phyloP scores from a whole-genome alignment of 2,329 filamentous ascomycete genomes.

The Colletotrichum euphorbiae region DNA sequence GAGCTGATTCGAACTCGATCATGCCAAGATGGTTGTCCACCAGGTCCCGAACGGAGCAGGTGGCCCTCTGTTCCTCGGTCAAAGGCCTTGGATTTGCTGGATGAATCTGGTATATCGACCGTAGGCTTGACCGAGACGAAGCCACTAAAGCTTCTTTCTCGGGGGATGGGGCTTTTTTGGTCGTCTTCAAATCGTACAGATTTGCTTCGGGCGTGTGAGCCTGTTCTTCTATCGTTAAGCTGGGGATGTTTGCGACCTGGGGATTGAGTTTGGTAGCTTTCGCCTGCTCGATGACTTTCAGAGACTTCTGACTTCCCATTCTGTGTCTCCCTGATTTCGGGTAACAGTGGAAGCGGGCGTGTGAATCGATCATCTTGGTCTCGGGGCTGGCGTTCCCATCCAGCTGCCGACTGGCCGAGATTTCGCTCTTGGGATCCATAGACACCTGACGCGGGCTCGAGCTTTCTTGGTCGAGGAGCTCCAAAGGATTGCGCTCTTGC shows the following conservation, averaged over 20 bases:
- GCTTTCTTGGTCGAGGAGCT: neutral
- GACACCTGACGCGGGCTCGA: neutral
- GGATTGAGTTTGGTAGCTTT: too few relatives aligned
- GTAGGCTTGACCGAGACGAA: constrained; percentile 52
- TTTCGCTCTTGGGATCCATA: neutral
- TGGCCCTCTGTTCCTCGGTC: constrained; percentile 31
- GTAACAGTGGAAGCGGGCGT: too few relatives aligned
- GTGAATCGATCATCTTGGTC: too few relatives aligned
- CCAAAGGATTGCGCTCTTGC: neutral
- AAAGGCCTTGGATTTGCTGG: constrained; percentile 37
- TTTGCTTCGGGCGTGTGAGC: neutral
- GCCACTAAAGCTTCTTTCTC: constrained; percentile 49
- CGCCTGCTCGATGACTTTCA: neutral
- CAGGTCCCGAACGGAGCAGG: neutral
- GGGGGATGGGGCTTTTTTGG: neutral
- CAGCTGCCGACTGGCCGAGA: neutral
- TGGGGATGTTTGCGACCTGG: neutral
- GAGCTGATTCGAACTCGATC: neutral
- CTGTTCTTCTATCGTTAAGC: neutral
- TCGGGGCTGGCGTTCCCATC: neutral
- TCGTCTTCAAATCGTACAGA: constrained; percentile 8
- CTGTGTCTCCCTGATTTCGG: too few relatives aligned
- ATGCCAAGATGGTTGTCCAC: neutral
- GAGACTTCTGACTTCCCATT: neutral
- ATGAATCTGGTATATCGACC: constrained; percentile 45